A percentile compares a stretch with the other conserved stretches of the same genome.
Conservation (phyloP, 257 asterid genomes). For the Przewalskia tangutica region DNA sequence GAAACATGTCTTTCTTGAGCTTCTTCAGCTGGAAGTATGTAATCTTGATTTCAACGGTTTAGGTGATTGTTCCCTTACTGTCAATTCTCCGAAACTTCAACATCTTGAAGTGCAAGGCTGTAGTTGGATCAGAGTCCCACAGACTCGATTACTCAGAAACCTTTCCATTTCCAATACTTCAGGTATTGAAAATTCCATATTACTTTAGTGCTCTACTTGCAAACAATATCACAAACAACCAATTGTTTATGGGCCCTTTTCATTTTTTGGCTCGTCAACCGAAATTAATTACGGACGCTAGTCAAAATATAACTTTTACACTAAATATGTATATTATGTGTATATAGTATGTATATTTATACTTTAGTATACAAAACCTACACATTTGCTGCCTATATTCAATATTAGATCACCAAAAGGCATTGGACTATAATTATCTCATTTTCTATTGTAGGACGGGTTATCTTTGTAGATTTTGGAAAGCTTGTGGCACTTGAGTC, state of each 20-base stretch:
- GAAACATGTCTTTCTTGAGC: slow-evolving; percentile 38
- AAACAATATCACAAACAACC: neutral
- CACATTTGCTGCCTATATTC: no score
- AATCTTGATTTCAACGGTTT: slow-evolving; percentile 74
- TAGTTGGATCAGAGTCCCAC: slow-evolving; percentile 56
- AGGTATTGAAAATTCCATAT: slow-evolving; percentile 32
- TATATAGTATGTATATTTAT: no score
- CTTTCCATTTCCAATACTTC: slow-evolving; percentile 70
- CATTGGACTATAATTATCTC: no score
- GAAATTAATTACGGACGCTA: no score
- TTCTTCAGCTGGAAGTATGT: slow-evolving; percentile 56
- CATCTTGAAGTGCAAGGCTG: slow-evolving; percentile 90
- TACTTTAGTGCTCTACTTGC: neutral
- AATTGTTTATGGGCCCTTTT: neutral
- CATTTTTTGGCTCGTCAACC: no score
- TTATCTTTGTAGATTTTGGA: slow-evolving; percentile 62
- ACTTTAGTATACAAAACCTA: no score
- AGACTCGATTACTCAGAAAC: slow-evolving; percentile 42
- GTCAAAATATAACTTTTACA: no score
- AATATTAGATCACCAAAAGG: no score
- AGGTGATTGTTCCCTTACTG: slow-evolving; percentile 54
- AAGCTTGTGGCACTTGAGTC: slow-evolving; percentile 66
- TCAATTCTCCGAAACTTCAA: slow-evolving; percentile 48
- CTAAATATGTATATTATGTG: no score
- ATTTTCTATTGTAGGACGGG: slow-evolving; percentile 43